Percentiles rank a stretch among this genome's conserved stretches.
These are phyloP conservation scores for Uronychia binucleata DNA, from an alignment of 73 alveolate species.

Conservation along the genomic window DNA sequence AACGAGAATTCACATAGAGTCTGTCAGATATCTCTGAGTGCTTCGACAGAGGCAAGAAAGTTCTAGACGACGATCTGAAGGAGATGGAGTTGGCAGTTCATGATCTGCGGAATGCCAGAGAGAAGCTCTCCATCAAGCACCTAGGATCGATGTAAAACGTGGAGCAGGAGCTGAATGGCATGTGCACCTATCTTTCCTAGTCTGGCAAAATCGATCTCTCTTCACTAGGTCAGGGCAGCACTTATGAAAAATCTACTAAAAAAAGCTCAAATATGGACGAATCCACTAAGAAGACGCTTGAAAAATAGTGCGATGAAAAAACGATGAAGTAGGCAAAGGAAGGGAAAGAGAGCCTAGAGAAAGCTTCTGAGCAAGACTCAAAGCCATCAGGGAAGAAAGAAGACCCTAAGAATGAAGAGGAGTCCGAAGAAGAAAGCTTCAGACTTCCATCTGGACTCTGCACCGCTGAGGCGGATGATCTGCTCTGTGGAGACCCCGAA, in stretches of 20 bases:
- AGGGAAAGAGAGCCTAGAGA: too few species aligned
- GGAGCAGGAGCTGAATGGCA: not conserved
- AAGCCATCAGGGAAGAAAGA: not conserved
- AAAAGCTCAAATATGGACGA: too few species aligned
- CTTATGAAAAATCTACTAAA: too few species aligned
- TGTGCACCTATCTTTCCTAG: not conserved
- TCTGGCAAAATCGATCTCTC: not conserved
- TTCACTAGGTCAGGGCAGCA: too few species aligned
- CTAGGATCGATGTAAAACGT: not conserved
- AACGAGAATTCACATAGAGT: not conserved
- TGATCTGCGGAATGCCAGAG: slow-evolving; percentile 1
- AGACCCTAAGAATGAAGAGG: not conserved
- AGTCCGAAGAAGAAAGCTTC: not conserved
- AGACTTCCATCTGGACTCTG: not conserved
- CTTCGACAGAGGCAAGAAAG: not conserved
- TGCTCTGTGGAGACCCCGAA: not conserved
- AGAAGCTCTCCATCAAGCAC: not conserved
- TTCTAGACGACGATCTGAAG: not conserved
- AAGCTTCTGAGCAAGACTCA: too few species aligned
- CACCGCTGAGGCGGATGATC: not conserved
- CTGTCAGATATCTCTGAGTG: not conserved
- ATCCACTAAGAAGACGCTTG: too few species aligned
- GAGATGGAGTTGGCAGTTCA: slow-evolving; percentile 9
- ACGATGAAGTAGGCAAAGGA: too few species aligned
- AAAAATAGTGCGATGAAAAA: too few species aligned